Conservation (phyloP, 148 eudicot genomes). For the Talinum fruticosum region DNA sequence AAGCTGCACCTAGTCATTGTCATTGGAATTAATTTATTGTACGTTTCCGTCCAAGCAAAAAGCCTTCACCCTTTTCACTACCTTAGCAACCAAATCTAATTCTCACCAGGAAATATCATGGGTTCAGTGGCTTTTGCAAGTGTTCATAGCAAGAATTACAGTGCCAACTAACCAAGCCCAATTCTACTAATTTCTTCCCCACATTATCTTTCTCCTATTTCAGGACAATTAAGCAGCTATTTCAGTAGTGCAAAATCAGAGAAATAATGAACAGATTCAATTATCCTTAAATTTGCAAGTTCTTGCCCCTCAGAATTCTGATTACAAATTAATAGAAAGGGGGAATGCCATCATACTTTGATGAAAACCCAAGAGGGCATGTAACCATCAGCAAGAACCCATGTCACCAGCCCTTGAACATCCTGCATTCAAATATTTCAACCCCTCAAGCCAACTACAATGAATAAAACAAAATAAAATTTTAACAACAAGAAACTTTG, state of each 20-base stretch:
- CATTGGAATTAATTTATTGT: too few species aligned
- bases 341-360: slow-evolving; percentile 42
- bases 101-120: background rate
- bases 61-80: background rate
- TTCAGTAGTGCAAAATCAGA: background rate
- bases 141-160: too few species aligned
- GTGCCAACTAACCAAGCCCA: too few species aligned
- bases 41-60: background rate
- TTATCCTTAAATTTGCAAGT: background rate
- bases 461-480: background rate
- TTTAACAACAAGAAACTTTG: background rate
- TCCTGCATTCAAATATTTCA: slow-evolving; percentile 47
- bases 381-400: slow-evolving; percentile 93
- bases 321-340: background rate
- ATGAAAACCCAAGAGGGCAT: slow-evolving; percentile 95
- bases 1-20: background rate
- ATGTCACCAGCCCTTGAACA: slow-evolving; percentile 85
- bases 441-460: background rate
- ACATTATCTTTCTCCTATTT: background rate
- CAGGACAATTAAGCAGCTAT: background rate
- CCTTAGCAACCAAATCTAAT: background rate
- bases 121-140: background rate
- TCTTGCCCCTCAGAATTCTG: background rate
- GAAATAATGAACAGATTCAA: background rate
- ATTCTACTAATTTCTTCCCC: background rate